Conservation (phyloP, 1,284 basidiomycete species). For the Pseudozyma flocculosa region DNA sequence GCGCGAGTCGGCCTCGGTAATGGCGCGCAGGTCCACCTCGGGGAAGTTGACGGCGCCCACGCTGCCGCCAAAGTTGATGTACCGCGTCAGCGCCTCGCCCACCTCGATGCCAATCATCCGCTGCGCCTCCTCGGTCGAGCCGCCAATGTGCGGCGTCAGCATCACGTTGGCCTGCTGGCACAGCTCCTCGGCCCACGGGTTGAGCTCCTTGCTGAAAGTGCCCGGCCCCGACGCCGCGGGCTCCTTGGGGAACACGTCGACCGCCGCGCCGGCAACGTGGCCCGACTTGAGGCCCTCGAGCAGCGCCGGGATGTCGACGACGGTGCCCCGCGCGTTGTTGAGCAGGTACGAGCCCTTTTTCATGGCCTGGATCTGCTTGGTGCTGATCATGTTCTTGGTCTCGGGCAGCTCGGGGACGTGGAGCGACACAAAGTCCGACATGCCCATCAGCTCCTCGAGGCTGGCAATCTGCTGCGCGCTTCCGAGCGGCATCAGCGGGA, state of each 20-base stretch:
- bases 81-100: conserved; percentile 77
- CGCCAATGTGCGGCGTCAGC: conserved; percentile 84
- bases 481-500: conserved; percentile 97
- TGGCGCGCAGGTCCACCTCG: conserved; percentile 93
- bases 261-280: conserved; percentile 86
- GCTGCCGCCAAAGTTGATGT: conserved; percentile 85
- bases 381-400: conserved; percentile 90
- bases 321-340: conserved; percentile 94
- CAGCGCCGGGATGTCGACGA: conserved; percentile 91
- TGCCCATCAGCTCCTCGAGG: conserved; percentile 73
- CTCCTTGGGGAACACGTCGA: conserved; percentile 94
- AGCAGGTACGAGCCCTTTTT: conserved; percentile 93
- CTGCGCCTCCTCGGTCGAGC: conserved; percentile 98
- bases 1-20: conserved; percentile 72
- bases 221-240: conserved; percentile 86
- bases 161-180: conserved; percentile 50
- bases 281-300: conserved; percentile 77
- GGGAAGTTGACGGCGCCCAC: conserved; percentile 97
- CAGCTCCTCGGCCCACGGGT: conserved; percentile 49
- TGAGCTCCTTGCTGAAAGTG: conserved; percentile 62
- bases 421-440: conserved; percentile 90
- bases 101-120: conserved; percentile 97
- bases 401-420: conserved; percentile 97
- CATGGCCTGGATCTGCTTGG: conserved; percentile 79
- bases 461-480: conserved; percentile 84